Evolutionary conservation across 805 yeast species (phyloP), one percentile per base, ranked within the genome.

Genomic region (Starmerella floricola): DNA sequence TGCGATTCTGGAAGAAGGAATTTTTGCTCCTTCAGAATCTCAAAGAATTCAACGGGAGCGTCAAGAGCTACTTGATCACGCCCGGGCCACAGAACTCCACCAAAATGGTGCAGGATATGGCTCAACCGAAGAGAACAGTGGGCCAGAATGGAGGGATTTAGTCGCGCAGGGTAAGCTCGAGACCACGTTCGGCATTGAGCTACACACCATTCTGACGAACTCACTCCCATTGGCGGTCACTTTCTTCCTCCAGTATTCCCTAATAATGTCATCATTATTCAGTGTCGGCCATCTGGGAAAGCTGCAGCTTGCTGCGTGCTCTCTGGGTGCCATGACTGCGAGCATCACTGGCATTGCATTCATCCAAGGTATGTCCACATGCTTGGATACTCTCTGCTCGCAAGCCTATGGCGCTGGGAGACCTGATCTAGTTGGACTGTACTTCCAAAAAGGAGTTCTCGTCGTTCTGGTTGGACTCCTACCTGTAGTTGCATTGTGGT

Each of bases 231-330:
- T 82, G 46, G 73, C 79, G 2, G 60, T 79, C 46, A 80, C 93
- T 0, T 80, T 82, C 53, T 63, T 80, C 32, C 63, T 82, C 24
- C 85, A 79, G 57, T 77, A 76, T 55, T 76, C 84, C 12, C 68
- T 84, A 43, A 73, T 86, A 1, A 74, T 84, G 18, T 83, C 82
- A 1, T 79, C 91, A 4, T 78, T 84, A 16, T 74, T 85, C 48
- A 70, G 77, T 16, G 95, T 86, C 1, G 88, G 91, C n/a, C 87
- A 77, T 54, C 60, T 82, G 39, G 94, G 94, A 29, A 81, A 79
- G 36, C 69, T 68, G 29, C 86, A 83, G 58, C 66, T 83, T 38
- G 91, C 87, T 2, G 93, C 94, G 0, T 88, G 82, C 4, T 78
- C 88, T 1, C 64, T 83, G 56, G 88, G 85, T 1, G 73, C 83